These are phyloP conservation scores for Auricularia sp. DNA, from an alignment of 768 basidiomycete genomes.

Conservation along the genomic window DNA sequence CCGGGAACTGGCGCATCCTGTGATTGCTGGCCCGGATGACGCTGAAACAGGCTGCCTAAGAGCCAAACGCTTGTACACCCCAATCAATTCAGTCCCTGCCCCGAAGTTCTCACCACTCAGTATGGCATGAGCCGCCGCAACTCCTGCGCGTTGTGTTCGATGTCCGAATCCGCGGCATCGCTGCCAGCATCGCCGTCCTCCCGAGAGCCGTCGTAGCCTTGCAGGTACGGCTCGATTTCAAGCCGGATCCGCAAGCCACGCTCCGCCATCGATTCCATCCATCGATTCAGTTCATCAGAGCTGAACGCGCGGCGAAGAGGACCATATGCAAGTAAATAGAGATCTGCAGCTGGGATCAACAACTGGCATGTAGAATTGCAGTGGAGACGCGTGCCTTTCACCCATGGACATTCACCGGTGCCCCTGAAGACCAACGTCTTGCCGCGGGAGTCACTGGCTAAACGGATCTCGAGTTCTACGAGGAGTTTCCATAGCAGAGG, in stretches of 20 bases:
- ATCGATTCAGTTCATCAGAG: conserved; percentile 44
- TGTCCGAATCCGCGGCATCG: conserved; percentile 37
- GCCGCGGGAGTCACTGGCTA: conserved; percentile 46
- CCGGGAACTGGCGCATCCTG: not conserved
- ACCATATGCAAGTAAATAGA: conserved; percentile 73
- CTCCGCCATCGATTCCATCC: conserved; percentile 71
- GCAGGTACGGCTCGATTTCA: conserved; percentile 50
- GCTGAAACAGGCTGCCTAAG: too few species aligned
- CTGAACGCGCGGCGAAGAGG: conserved; percentile 56
- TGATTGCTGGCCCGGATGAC: not conserved
- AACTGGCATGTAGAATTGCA: conserved; percentile 4
- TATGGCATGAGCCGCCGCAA: conserved; percentile 56
- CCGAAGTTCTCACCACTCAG: conserved; percentile 17
- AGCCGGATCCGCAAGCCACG: conserved; percentile 53
- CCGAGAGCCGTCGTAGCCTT: conserved; percentile 29
- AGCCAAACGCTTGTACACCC: too few species aligned
- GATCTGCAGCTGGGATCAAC: conserved; percentile 31
- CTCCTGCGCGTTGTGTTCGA: conserved; percentile 51
- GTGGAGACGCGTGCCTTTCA: conserved; percentile 46
- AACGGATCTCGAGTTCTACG: conserved; percentile 67
- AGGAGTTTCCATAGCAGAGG: conserved; percentile 62
- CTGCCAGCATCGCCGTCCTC: conserved; percentile 18
- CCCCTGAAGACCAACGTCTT: conserved; percentile 69
- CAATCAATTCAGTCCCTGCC: too few species aligned
- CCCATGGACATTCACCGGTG: conserved; percentile 61